A percentile compares a stretch with the other conserved stretches of the same genome.
Evolutionary conservation across 2,329 filamentous ascomycete genomes (phyloP).

Genomic region (Cladophialophora yegresii): DNA sequence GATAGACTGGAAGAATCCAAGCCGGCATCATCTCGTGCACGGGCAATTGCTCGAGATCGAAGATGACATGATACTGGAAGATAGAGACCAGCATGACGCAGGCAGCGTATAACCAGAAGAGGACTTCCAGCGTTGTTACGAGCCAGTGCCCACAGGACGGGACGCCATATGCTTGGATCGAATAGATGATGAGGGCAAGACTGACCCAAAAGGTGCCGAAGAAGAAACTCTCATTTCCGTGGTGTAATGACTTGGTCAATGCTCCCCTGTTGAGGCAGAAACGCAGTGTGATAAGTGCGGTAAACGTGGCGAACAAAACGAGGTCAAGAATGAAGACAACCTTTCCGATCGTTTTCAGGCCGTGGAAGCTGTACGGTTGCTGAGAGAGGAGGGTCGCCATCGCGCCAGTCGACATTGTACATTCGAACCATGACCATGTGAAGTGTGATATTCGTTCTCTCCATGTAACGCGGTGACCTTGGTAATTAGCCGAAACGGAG

Average conservation of each 20-base stretch:
- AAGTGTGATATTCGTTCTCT: conserved; percentile 12
- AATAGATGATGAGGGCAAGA: conserved; percentile 2
- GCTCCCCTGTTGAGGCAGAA: conserved; percentile 63
- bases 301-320: conserved; percentile 62
- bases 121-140: background rate
- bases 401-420: conserved; percentile 73
- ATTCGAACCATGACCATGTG: conserved; percentile 68
- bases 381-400: conserved; percentile 65
- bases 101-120: conserved; percentile 1
- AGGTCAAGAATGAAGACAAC: conserved; percentile 69
- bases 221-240: conserved; percentile 3
- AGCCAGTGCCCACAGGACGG: background rate
- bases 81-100: conserved; percentile 5
- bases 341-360: conserved; percentile 64
- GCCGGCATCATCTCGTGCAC: conserved; percentile 70
- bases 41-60: conserved; percentile 59
- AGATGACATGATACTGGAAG: conserved; percentile 41
- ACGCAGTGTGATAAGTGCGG: conserved; percentile 56
- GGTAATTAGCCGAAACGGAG: background rate
- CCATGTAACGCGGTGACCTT: background rate
- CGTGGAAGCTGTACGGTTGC: conserved; percentile 63
- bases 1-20: conserved; percentile 73
- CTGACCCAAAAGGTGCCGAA: conserved; percentile 8
- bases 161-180: conserved; percentile 1
- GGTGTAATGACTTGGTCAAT: conserved; percentile 42